A percentile compares a stretch with the other conserved stretches of the same genome.
Evolutionary conservation across 129 eudicot genomes (phyloP).

Genomic region (Centrapalus pauciflorus): DNA sequence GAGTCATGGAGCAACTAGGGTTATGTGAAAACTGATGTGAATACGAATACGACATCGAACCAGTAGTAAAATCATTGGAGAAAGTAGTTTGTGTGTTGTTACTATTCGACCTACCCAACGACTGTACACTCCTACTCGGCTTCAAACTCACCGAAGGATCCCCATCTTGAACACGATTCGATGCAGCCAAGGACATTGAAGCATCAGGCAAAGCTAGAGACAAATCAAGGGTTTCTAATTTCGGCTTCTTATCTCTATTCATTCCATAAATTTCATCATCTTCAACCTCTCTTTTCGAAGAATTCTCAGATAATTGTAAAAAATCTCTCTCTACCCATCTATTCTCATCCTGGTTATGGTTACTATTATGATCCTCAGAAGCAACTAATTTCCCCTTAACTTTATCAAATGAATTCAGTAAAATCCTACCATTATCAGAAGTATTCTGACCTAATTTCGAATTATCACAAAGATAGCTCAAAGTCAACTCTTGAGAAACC

Average conservation of each 20-base stretch:
- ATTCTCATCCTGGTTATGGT: constrained; percentile 29
- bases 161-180: constrained; percentile 45
- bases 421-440: constrained; percentile 35
- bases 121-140: constrained; percentile 57
- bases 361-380: constrained; percentile 39
- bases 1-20: constrained; percentile 79
- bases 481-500: constrained; percentile 79
- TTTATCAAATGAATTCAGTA: constrained; percentile 20
- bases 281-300: constrained; percentile 54
- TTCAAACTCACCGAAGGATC: constrained; percentile 49
- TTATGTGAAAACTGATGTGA: constrained; percentile 82
- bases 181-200: constrained; percentile 64
- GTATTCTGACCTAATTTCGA: constrained; percentile 37
- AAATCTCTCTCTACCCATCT: constrained; percentile 82
- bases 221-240: constrained; percentile 69
- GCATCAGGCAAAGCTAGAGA: constrained; percentile 77
- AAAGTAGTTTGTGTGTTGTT: constrained; percentile 51
- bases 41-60: constrained; percentile 62
- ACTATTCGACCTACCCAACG: constrained; percentile 32
- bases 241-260: constrained; percentile 69
- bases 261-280: constrained; percentile 36
- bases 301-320: constrained; percentile 51
- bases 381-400: constrained; percentile 67
- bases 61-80: constrained; percentile 69
- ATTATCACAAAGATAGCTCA: constrained; percentile 86